phyloP scores from a whole-genome alignment of 1,284 basidiomycete genomes.

The Sanghuangporus weigelae region DNA sequence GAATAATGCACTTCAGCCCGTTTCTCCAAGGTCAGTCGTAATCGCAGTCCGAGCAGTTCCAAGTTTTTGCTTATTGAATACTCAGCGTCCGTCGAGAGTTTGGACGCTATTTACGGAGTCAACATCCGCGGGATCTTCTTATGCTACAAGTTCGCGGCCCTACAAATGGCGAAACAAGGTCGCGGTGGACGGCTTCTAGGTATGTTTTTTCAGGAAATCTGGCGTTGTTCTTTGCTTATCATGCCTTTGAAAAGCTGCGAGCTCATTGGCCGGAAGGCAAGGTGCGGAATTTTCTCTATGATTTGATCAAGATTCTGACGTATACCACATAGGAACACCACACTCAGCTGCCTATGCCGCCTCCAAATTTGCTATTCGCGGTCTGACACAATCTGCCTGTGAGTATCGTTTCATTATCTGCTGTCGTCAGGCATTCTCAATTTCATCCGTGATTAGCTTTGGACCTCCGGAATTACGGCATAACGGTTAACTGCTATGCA shows the following conservation, averaged over 20 bases:
- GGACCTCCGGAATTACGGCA: conserved; percentile 19
- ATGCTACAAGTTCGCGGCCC: conserved; percentile 20
- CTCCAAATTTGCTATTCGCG: conserved; percentile 12
- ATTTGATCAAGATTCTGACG: background rate
- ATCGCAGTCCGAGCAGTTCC: background rate
- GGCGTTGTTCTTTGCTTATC: background rate
- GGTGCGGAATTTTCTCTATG: background rate
- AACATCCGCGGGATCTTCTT: conserved; percentile 19
- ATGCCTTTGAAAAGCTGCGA: conserved; percentile 1
- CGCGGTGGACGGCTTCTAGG: conserved; percentile 16
- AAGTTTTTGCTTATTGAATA: background rate
- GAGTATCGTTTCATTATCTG: background rate
- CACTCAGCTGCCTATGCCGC: conserved; percentile 10
- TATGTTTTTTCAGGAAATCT: background rate
- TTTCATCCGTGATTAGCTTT: conserved; percentile 6
- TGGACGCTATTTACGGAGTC: conserved; percentile 15
- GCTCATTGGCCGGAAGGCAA: conserved; percentile 9
- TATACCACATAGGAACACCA: background rate
- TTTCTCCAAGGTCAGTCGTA: conserved; percentile 2
- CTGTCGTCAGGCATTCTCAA: background rate
- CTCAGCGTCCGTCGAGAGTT: conserved; percentile 5
- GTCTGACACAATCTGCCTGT: conserved; percentile 14
- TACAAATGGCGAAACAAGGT: conserved; percentile 21
- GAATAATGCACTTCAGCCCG: conserved; percentile 4
- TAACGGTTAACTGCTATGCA: conserved; percentile 15